Conservation (phyloP, 169 alveolate species). For the Plasmodium sp. region DNA sequence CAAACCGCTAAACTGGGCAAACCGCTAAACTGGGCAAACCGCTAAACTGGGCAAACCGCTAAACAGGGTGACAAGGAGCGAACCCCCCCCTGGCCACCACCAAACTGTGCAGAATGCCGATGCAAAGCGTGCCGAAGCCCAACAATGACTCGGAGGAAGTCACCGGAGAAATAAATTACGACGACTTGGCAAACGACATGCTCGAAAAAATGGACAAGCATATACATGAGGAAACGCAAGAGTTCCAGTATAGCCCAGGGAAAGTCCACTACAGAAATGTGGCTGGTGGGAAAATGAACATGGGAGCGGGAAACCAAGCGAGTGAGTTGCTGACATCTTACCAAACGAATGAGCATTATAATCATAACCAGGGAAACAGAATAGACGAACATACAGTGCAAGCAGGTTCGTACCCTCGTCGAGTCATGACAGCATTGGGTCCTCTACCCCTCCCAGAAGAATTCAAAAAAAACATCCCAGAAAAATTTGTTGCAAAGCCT, state of each 20-base stretch:
- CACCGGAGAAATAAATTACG: constrained; percentile 29
- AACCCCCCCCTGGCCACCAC: not conserved
- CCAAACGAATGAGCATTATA: not conserved
- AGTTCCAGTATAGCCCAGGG: not conserved
- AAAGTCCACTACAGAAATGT: not conserved
- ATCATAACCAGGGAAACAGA: not conserved
- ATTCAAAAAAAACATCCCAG: constrained; percentile 86
- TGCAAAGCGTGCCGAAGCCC: not conserved
- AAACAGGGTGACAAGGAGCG: not conserved
- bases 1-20: not conserved
- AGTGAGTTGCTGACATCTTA: not conserved
- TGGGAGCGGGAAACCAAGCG: not conserved
- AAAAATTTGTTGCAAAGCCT: constrained; percentile 89
- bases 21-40: not conserved
- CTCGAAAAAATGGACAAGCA: constrained; percentile 61
- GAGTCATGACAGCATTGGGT: constrained; percentile 90
- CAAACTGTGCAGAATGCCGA: not conserved
- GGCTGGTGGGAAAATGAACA: not conserved
- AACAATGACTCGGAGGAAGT: not conserved
- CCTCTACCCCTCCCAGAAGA: constrained; percentile 89
- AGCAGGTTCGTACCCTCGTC: constrained; percentile 79
- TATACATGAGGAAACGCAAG: constrained; percentile 35
- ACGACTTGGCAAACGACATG: constrained; percentile 37
- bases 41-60: not conserved
- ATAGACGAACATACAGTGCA: constrained; percentile 52